These are phyloP conservation scores for Coprinellus aureogranulatus DNA, from an alignment of 768 basidiomycete species.

Conservation along the genomic window DNA sequence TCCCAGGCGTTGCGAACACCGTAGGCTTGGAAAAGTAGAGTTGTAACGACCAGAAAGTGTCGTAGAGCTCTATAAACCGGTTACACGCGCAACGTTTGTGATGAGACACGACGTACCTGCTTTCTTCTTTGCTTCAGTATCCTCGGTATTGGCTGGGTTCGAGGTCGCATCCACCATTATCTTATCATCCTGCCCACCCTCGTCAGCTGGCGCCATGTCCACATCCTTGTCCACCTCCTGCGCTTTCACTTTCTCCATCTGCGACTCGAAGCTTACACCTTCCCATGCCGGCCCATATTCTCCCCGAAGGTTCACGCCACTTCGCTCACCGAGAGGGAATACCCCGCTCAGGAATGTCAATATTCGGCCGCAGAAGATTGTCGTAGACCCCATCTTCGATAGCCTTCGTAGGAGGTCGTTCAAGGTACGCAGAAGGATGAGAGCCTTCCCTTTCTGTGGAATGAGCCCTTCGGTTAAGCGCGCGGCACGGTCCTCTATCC, in stretches of 20 bases:
- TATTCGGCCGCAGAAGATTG: constrained; percentile 87
- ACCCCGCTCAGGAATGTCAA: constrained; percentile 82
- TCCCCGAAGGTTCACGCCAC: constrained; percentile 88
- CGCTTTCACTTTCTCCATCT: constrained; percentile 13
- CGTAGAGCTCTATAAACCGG: constrained; percentile 65
- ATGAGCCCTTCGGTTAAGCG: constrained; percentile 76
- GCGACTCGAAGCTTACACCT: constrained; percentile 47
- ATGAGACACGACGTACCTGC: constrained; percentile 41
- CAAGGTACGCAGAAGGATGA: constrained; percentile 76
- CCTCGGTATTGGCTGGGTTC: constrained; percentile 18
- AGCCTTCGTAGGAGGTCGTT: constrained; percentile 86
- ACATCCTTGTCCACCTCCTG: constrained; percentile 27
- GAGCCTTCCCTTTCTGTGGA: constrained; percentile 85
- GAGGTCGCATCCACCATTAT: constrained; percentile 65
- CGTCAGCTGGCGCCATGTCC: constrained; percentile 21
- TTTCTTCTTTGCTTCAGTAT: constrained; percentile 47
- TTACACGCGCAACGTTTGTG: background rate
- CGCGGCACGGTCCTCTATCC: constrained; percentile 73
- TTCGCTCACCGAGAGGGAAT: constrained; percentile 84
- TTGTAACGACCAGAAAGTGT: constrained; percentile 88
- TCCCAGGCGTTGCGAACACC: constrained; percentile 54
- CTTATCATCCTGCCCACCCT: constrained; percentile 21
- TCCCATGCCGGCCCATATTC: constrained; percentile 84
- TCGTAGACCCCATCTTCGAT: constrained; percentile 82
- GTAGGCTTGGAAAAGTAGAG: constrained; percentile 80